A percentile compares a stretch with the other conserved stretches of the same genome.
Evolutionary conservation across 2,329 filamentous ascomycete species (phyloP).

Genomic region (Diaporthe citri): DNA sequence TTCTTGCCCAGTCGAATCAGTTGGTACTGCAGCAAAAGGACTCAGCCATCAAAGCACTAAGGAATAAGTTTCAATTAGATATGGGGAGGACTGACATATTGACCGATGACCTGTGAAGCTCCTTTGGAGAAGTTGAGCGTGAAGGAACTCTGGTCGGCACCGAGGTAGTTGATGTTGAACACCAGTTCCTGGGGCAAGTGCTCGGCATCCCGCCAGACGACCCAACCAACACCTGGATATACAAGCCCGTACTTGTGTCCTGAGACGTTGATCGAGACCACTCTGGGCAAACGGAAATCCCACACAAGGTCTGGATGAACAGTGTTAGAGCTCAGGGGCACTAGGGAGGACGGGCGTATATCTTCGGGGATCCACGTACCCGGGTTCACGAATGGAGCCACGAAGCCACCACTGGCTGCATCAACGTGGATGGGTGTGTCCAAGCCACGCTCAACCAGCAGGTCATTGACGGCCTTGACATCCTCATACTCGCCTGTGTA

Average conservation of each 20-base stretch:
- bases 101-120: constrained; percentile 92
- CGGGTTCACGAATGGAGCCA: constrained; percentile 81
- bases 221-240: constrained; percentile 89
- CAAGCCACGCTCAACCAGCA: constrained; percentile 79
- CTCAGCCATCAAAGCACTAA: too few species aligned
- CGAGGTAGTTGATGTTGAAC: constrained; percentile 99
- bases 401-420: constrained; percentile 52
- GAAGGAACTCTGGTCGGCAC: constrained; percentile 94
- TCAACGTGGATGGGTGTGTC: constrained; percentile 76
- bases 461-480: constrained; percentile 90
- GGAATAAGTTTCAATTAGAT: too few species aligned
- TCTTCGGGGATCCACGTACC: not conserved
- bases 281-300: constrained; percentile 92
- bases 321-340: constrained; percentile 43
- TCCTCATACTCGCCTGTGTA: constrained; percentile 98
- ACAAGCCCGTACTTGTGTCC: constrained; percentile 81
- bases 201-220: constrained; percentile 87
- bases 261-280: constrained; percentile 93
- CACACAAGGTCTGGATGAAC: constrained; percentile 79
- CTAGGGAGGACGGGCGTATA: not conserved
- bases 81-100: too few species aligned
- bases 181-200: constrained; percentile 91
- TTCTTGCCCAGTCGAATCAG: constrained; percentile 94
- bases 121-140: constrained; percentile 98
- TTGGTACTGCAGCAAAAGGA: constrained; percentile 78